These are phyloP conservation scores for Solanum hybrid DNA, from an alignment of 305 asterid species.

Conservation along the genomic window DNA sequence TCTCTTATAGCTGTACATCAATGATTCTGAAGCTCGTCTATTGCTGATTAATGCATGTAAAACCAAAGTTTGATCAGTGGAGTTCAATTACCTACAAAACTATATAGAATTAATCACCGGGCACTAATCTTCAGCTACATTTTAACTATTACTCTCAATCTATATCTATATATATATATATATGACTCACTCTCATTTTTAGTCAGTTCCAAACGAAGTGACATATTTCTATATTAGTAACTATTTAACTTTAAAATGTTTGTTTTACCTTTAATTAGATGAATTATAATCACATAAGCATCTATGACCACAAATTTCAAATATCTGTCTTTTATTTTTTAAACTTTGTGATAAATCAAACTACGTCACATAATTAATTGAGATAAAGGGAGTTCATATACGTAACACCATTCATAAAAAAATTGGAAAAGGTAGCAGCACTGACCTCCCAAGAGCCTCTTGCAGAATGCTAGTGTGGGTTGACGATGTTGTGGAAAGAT, in stretches of 20 bases:
- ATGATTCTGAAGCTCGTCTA: constrained; percentile 38
- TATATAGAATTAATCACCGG: not conserved
- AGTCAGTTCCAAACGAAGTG: too few relatives aligned
- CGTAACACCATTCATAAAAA: not conserved
- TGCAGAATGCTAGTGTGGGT: constrained; percentile 36
- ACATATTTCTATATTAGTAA: too few relatives aligned
- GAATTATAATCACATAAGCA: too few relatives aligned
- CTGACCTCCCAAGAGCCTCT: not conserved
- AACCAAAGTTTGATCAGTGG: not conserved
- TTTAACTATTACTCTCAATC: too few relatives aligned
- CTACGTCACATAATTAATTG: not conserved
- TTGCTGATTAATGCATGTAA: constrained; percentile 4
- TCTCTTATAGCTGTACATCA: constrained; percentile 54
- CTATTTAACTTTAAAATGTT: too few relatives aligned
- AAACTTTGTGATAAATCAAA: too few relatives aligned
- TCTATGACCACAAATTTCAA: not conserved
- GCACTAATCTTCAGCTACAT: not conserved
- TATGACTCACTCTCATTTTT: too few relatives aligned
- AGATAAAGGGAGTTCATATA: not conserved
- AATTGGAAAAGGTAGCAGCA: not conserved
- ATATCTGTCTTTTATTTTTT: too few relatives aligned
- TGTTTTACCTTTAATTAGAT: too few relatives aligned
- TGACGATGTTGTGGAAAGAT: constrained; percentile 17
- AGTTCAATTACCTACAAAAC: not conserved
- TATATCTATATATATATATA: too few relatives aligned